These are phyloP conservation scores for Waltiozyma sp. DNA, from an alignment of 1,139 yeast species.

Conservation along the genomic window DNA sequence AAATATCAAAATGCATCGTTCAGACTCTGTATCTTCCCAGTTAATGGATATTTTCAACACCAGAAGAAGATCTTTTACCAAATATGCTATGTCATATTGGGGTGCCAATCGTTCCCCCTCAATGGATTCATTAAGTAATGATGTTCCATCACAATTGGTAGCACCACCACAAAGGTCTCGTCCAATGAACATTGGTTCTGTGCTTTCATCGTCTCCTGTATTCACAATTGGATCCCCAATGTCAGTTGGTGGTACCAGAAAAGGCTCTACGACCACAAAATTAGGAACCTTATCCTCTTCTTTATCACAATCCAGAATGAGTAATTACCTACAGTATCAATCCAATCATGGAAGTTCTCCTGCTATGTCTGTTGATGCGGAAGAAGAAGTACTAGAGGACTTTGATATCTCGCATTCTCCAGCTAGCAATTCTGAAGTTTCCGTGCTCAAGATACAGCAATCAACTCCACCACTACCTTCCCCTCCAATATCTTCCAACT, in stretches of 20 bases:
- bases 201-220: not conserved
- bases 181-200: not conserved
- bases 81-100: constrained; percentile 15
- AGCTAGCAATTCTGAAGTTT: too few relatives aligned
- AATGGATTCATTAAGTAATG: constrained; percentile 8
- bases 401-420: not conserved
- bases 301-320: not conserved
- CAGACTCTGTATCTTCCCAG: constrained; percentile 3
- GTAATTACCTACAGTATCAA: not conserved
- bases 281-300: not conserved
- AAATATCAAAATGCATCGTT: constrained; percentile 4
- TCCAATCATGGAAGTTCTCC: not conserved
- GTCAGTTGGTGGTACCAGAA: not conserved
- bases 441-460: too few relatives aligned
- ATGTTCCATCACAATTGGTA: constrained; percentile 1
- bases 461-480: too few relatives aligned
- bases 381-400: not conserved
- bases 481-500: too few relatives aligned
- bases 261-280: not conserved
- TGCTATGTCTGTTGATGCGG: not conserved
- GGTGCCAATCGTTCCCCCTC: constrained; percentile 19
- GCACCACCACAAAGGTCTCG: not conserved
- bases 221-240: not conserved
- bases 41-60: constrained; percentile 6
- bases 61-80: constrained; percentile 11